Percentiles rank a stretch among this genome's conserved stretches.
Conservation (phyloP, 257 asterid genomes). For the Penstemon newberryi region DNA sequence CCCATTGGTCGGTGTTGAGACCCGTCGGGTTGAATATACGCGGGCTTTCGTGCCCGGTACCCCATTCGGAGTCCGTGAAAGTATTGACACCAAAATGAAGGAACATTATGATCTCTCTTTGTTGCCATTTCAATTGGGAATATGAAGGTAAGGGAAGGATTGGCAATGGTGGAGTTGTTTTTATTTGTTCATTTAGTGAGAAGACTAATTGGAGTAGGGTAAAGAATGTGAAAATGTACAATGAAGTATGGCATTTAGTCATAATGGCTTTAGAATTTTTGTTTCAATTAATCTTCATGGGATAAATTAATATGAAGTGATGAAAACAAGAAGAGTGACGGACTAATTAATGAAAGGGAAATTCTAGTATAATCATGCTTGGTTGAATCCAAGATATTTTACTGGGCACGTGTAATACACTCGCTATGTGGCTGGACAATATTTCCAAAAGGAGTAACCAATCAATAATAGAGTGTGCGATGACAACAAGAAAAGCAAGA, state of each 20-base stretch:
- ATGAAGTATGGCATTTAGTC: slow-evolving; percentile 18
- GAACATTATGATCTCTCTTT: slow-evolving; percentile 86
- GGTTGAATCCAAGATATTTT: no score
- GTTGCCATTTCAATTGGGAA: slow-evolving; percentile 92
- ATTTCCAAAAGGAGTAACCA: no score
- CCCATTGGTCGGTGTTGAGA: slow-evolving; percentile 76
- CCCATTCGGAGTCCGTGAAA: slow-evolving; percentile 88
- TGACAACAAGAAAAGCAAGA: no score
- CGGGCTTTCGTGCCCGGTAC: slow-evolving; percentile 77
- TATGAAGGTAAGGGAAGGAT: slow-evolving; percentile 73
- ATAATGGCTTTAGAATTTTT: not conserved
- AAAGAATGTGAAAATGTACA: slow-evolving; percentile 28
- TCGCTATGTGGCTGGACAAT: no score
- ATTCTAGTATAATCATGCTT: no score
- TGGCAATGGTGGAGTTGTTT: slow-evolving; percentile 81
- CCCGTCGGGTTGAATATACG: slow-evolving; percentile 58
- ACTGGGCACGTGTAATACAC: no score
- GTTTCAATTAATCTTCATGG: not conserved
- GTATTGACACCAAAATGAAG: slow-evolving; percentile 89
- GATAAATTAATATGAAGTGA: not conserved
- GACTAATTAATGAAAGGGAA: not conserved
- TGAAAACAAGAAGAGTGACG: slow-evolving; percentile 10
- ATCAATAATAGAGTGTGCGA: no score
- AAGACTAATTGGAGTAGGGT: slow-evolving; percentile 20
- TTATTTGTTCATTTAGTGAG: slow-evolving; percentile 19